These are phyloP conservation scores for Cyathus striatus DNA, from an alignment of 768 basidiomycete genomes.

Conservation along the genomic window DNA sequence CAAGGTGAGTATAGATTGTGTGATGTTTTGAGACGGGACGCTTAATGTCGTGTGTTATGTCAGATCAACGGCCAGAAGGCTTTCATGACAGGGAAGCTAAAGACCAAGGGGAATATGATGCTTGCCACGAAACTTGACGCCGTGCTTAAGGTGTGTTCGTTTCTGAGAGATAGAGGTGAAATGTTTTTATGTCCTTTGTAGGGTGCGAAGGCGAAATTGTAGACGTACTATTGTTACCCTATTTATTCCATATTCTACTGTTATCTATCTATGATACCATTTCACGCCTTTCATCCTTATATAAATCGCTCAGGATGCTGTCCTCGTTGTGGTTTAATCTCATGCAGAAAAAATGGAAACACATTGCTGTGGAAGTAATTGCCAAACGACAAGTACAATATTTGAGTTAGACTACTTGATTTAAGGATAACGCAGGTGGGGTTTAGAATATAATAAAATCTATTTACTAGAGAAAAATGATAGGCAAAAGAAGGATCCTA, in stretches of 20 bases:
- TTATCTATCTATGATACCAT: too few relatives aligned
- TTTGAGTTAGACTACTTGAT: too few relatives aligned
- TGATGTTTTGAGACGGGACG: too few relatives aligned
- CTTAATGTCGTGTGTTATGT: neutral
- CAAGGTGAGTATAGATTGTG: constrained; percentile 43
- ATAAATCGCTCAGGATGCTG: too few relatives aligned
- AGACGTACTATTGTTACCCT: too few relatives aligned
- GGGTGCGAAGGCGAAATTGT: constrained; percentile 43
- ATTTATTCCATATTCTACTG: too few relatives aligned
- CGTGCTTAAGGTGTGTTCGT: constrained; percentile 64
- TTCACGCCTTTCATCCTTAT: too few relatives aligned
- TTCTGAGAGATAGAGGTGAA: neutral
- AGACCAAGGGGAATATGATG: constrained; percentile 92
- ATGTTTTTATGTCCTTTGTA: constrained; percentile 8
- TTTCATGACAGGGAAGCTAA: constrained; percentile 93
- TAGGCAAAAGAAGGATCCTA: too few relatives aligned
- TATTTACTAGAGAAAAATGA: neutral
- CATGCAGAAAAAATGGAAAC: too few relatives aligned
- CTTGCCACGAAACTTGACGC: constrained; percentile 86
- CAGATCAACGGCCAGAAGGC: constrained; percentile 90
- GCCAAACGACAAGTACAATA: too few relatives aligned
- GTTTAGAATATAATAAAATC: constrained; percentile 1
- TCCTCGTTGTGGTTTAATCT: too few relatives aligned
- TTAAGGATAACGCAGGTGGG: too few relatives aligned
- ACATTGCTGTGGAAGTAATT: constrained; percentile 26